These are phyloP conservation scores for Eucalyptus cladocalyx DNA, from an alignment of 345 rosid genomes.

Conservation along the genomic window DNA sequence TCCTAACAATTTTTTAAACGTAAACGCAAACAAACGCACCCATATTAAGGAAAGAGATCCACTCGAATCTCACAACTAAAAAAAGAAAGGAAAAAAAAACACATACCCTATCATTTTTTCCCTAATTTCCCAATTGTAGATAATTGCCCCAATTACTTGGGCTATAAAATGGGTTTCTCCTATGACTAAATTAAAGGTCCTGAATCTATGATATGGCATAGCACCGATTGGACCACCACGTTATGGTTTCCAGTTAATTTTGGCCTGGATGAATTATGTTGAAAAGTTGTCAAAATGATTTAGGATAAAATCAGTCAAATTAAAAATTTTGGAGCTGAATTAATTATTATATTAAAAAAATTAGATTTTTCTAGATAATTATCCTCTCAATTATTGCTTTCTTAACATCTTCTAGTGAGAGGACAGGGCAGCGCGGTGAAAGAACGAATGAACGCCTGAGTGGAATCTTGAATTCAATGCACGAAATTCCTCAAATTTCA, in stretches of 20 bases:
- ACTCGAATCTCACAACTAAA: background rate
- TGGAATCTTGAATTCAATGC: background rate
- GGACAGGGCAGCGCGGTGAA: background rate
- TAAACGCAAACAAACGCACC: too few relatives aligned
- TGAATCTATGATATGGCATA: background rate
- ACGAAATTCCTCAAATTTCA: background rate
- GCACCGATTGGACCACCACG: accelerated
- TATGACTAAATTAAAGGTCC: background rate
- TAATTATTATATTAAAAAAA: accelerated
- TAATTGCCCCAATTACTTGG: background rate
- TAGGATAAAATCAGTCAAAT: background rate
- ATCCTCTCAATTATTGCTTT: background rate
- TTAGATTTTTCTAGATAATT: background rate
- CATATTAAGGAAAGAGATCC: background rate
- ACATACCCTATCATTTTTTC: background rate
- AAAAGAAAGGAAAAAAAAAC: background rate
- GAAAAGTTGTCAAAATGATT: background rate
- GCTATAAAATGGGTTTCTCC: background rate
- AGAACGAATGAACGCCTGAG: background rate
- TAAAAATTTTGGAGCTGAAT: background rate
- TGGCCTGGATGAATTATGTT: background rate
- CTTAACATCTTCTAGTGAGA: background rate
- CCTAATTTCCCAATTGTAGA: background rate
- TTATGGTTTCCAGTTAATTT: background rate
- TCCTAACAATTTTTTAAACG: too few relatives aligned